Evolutionary conservation across 805 yeast genomes (phyloP).

Genomic region (Zygosaccharomyces bisporus): DNA sequence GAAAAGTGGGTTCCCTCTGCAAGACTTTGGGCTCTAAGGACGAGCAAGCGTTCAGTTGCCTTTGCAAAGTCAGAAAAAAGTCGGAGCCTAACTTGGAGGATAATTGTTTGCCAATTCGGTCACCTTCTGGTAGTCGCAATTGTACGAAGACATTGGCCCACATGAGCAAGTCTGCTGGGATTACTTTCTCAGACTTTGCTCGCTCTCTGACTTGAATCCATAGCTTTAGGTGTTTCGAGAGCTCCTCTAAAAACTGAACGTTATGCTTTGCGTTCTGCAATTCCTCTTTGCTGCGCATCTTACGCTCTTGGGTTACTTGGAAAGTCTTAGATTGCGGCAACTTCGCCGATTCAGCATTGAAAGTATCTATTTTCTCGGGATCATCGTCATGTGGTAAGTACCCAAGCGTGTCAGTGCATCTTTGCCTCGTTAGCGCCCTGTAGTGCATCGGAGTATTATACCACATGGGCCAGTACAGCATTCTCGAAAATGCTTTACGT

Average conservation of each 20-base stretch:
- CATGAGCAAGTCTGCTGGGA: constrained; percentile 26
- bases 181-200: constrained; percentile 7
- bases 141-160: constrained; percentile 29
- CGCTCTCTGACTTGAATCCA: constrained; percentile 23
- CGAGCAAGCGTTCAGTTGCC: constrained; percentile 10
- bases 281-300: constrained; percentile 19
- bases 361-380: constrained; percentile 11
- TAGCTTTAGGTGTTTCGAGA: constrained; percentile 18
- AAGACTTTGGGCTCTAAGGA: constrained; percentile 4
- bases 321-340: constrained; percentile 33
- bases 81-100: constrained; percentile 15
- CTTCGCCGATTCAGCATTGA: constrained; percentile 15
- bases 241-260: constrained; percentile 18
- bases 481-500: constrained; percentile 48
- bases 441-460: constrained; percentile 52
- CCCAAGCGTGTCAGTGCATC: constrained; percentile 23
- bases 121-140: constrained; percentile 26
- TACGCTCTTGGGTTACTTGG: constrained; percentile 26
- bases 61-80: constrained; percentile 10
- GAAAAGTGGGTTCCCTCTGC: constrained; percentile 24
- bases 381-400: constrained; percentile 24
- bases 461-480: constrained; percentile 71
- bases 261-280: constrained; percentile 24
- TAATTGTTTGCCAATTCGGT: constrained; percentile 17
- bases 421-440: constrained; percentile 17